Conservation (phyloP, 305 asterid species). For the Fraxinus xanthoxyloides region DNA sequence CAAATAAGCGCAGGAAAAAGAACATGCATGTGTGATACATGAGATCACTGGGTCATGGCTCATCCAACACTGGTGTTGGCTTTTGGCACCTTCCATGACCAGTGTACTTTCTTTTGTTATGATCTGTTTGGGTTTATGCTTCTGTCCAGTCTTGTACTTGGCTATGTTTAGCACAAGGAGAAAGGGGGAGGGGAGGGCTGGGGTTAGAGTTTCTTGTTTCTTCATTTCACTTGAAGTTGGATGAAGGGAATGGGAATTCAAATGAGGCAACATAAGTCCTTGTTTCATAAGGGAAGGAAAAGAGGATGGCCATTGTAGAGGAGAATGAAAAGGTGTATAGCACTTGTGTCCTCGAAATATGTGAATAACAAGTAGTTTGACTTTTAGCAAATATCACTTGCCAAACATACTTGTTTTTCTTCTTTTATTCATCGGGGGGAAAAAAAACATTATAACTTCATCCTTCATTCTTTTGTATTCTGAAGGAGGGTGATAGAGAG, state of each 20-base stretch:
- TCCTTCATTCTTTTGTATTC: background rate
- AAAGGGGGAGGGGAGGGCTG: background rate
- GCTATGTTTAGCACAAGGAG: background rate
- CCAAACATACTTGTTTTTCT: background rate
- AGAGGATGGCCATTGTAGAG: background rate
- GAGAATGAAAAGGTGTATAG: background rate
- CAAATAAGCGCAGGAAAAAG: background rate
- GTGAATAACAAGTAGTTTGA: background rate
- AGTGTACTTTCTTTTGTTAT: background rate
- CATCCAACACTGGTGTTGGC: background rate
- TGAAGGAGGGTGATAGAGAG: background rate
- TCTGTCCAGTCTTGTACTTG: background rate
- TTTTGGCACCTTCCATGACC: background rate
- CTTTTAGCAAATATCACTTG: background rate
- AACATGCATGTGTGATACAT: background rate
- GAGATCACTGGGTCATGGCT: background rate
- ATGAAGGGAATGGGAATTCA: background rate
- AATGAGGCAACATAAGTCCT: background rate
- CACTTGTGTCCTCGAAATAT: background rate
- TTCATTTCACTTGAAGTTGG: background rate
- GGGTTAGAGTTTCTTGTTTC: background rate
- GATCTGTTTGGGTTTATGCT: background rate
- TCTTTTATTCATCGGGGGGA: background rate
- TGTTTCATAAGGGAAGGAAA: background rate
- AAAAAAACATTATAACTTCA: background rate